Evolutionary conservation across 2,329 filamentous ascomycete genomes (phyloP), one percentile per base, ranked within the genome.

Genomic region (Capronia americana): DNA sequence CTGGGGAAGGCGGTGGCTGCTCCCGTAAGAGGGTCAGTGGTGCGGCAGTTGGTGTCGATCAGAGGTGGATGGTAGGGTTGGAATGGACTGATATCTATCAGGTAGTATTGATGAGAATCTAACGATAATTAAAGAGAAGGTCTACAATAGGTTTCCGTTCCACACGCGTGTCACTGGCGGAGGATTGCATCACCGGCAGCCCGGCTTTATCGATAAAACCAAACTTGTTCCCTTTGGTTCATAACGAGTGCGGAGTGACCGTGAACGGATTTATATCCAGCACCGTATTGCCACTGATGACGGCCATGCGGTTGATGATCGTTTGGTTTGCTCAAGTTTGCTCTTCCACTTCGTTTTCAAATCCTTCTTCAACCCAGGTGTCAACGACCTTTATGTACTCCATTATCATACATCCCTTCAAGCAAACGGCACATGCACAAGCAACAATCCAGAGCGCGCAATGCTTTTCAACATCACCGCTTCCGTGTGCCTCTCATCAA

Each of bases 401-500:
- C 32, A 28, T 26, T 61, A 61, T 54, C 30, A 23, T 61, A 61
- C 58, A 62, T 17, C 20, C 34, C 60, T 23, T 28, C 17, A 48
- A 56, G 32, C 50, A 46, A 56, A 32, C 60, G 59, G 26, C 11
- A 53, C 20, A 38, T 44, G 32, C 10, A 20, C 20, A 10, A 24
- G 48, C n/a, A 24, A 51, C 10, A 41, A 23, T 30, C 26, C 5
- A 20, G 38, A 44, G 8, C 2, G 17, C 38, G 38, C 38, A 50
- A 26, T 23, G 48, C 24, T 26, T 51, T 20, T 12, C 20, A 24
- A 51, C 48, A 51, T 71, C 53, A 71, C 50, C 69, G 69, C 55
- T 58, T 66, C 70, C 88, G 86, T 67, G 90, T 80, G 69, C 92
- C 92, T 79, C 88, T 90, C 77, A 98, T 86, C 70, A 99, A 78